Base-by-base conservation (phyloP, 169 alveolate genomes). In the Plasmodium yoelii region DNA sequence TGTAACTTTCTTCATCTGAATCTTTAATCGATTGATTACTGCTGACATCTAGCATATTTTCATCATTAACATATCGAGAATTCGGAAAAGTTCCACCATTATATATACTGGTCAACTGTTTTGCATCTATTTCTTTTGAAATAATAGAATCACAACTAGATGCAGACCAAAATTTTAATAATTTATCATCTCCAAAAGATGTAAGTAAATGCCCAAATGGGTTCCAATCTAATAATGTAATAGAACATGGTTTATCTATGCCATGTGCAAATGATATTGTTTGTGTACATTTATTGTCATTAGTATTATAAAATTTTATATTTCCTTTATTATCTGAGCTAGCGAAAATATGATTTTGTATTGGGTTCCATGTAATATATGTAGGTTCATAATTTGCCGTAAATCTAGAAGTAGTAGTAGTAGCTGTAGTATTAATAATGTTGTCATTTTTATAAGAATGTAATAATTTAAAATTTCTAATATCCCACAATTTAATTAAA, bases 171-270 rank as follows among this genome's bases (percentile, higher is more conserved):
- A 94, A 94, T 55, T 95, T 74, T 18, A 94, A 89, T 56, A 87
- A 75, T 44, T 91, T 89, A 89, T 95, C 96, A 63, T 95, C 97
- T 51, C 97, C 93, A 67, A 97, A 94, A 15, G 98, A 91, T 53
- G 96, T 97, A 60, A 96, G 95, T 89, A 96, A 61, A 75, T 96
- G 98, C 1, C 98, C 98, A 71, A 94, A 69, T 18, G 98, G 98
- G 69, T 96, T 97, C 96, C 97, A 96, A 68, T 93, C 97, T 87
- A 94, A 84, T 44, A 96, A 84, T 57, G 94, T 72, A 15, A 95
- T 93, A 26, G 93, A 87, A 42, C 92, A 89, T 47, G 92, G 87
- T 55, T 92, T 88, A 59, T 93, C 96, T 42, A 71, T 93, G 10
- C 87, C 73, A 24, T 77, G 91, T 10, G 86, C 82, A 22, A 91